Conservation (phyloP, 305 asterid species). For the Nicotiana rustica region DNA sequence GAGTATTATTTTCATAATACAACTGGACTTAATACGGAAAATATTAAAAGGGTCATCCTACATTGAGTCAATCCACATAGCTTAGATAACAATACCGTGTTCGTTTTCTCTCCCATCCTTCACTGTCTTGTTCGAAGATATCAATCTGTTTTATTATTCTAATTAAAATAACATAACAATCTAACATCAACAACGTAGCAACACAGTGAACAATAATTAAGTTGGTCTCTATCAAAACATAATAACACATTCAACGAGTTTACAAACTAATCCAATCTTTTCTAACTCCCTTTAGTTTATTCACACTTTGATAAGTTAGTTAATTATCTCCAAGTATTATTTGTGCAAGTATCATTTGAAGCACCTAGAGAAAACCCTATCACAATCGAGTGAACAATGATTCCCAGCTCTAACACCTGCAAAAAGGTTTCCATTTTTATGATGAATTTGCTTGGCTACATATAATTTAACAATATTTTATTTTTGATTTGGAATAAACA, state of each 20-base stretch:
- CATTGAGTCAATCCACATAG: neutral
- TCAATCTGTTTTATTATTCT: too few relatives aligned
- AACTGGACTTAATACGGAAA: neutral
- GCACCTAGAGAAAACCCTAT: constrained; percentile 80
- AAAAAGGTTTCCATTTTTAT: neutral
- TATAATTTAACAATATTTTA: neutral
- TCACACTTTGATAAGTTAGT: neutral
- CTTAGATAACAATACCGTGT: neutral
- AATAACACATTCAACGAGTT: neutral
- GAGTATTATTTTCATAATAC: neutral
- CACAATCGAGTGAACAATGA: constrained; percentile 78
- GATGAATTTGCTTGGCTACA: neutral
- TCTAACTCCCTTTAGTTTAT: neutral
- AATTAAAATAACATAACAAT: neutral
- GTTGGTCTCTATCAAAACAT: neutral
- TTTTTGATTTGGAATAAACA: neutral
- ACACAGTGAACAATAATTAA: neutral
- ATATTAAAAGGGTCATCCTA: too few relatives aligned
- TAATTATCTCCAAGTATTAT: constrained; percentile 34
- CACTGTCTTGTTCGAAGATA: too few relatives aligned
- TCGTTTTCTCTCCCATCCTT: too few relatives aligned
- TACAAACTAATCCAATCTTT: neutral
- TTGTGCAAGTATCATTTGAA: constrained; percentile 68
- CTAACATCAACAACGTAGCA: neutral
- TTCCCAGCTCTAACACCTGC: constrained; percentile 84